Conservation (phyloP, 805 yeast genomes). For the Metschnikowia peoriensis region DNA sequence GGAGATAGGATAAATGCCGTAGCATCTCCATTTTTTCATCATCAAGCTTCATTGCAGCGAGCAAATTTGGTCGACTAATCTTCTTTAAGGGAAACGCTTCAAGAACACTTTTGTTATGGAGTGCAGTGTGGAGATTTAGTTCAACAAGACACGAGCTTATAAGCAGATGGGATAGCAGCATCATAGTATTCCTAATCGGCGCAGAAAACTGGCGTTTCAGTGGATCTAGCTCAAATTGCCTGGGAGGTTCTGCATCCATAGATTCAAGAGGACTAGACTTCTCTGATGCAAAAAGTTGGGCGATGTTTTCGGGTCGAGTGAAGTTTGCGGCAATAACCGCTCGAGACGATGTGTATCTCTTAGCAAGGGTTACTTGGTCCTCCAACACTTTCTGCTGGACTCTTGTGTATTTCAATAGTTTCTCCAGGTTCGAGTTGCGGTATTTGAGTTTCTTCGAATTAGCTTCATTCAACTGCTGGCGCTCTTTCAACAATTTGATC, state of each 20-base stretch:
- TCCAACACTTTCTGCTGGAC: not conserved
- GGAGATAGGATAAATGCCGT: conserved; percentile 12
- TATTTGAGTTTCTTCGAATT: not conserved
- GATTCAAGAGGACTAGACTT: not conserved
- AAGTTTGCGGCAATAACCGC: not conserved
- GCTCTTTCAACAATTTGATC: conserved; percentile 9
- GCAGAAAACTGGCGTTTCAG: conserved; percentile 10
- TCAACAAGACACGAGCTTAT: conserved; percentile 30
- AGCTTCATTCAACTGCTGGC: not conserved
- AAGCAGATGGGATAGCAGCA: conserved; percentile 23
- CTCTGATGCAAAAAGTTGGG: conserved; percentile 5
- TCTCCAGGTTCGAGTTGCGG: not conserved
- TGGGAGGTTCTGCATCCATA: not conserved
- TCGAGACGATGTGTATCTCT: conserved; percentile 1
- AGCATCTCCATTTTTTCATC: conserved; percentile 20
- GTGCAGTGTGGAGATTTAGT: conserved; percentile 24
- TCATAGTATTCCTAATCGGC: conserved; percentile 24
- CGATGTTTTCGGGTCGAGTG: conserved; percentile 7
- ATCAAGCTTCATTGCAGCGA: conserved; percentile 19
- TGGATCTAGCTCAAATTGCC: not conserved
- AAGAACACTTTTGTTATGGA: conserved; percentile 9
- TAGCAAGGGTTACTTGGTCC: conserved; percentile 2
- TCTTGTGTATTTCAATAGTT: not conserved
- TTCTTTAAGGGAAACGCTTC: not conserved
- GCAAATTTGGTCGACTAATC: conserved; percentile 19